These are phyloP conservation scores for Syncephalastrum racemosum DNA, from an alignment of 371 early-diverging fungal species.

Conservation along the genomic window DNA sequence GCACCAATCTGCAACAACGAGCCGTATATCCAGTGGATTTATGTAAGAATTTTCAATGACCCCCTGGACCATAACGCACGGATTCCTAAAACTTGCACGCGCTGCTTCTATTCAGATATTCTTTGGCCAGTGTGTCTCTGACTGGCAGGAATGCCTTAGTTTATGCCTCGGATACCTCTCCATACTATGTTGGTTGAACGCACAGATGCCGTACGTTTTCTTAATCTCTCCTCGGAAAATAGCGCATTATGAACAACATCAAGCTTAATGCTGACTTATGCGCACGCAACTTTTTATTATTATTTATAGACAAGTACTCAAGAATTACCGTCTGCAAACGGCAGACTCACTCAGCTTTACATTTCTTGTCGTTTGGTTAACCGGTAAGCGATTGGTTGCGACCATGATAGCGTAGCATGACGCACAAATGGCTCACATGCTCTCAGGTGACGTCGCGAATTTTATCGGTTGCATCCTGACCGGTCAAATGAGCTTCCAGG, in stretches of 20 bases:
- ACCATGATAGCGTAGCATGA: background rate
- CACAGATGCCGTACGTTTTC: conserved; percentile 70
- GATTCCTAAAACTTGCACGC: background rate
- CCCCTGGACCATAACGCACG: background rate
- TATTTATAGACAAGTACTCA: conserved; percentile 54
- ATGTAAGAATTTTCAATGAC: conserved; percentile 18
- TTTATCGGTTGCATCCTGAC: conserved; percentile 70
- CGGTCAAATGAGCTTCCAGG: conserved; percentile 71
- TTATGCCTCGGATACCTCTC: conserved; percentile 61
- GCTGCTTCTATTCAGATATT: conserved; percentile 19
- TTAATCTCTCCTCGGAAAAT: background rate
- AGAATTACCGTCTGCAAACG: conserved; percentile 53
- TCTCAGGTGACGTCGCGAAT: conserved; percentile 67
- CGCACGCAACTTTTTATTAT: background rate
- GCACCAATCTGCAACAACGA: background rate
- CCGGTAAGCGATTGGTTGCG: conserved; percentile 34
- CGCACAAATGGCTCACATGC: background rate
- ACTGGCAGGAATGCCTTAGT: conserved; percentile 38
- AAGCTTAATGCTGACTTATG: background rate
- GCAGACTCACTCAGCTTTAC: conserved; percentile 57
- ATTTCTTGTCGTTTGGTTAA: conserved; percentile 63
- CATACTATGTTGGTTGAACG: conserved; percentile 73
- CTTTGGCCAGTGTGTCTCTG: conserved; percentile 55
- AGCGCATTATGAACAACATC: too few species aligned
- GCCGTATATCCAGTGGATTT: conserved; percentile 26